These are phyloP conservation scores for Brassica juncea DNA, from an alignment of 345 rosid genomes.

Conservation along the genomic window DNA sequence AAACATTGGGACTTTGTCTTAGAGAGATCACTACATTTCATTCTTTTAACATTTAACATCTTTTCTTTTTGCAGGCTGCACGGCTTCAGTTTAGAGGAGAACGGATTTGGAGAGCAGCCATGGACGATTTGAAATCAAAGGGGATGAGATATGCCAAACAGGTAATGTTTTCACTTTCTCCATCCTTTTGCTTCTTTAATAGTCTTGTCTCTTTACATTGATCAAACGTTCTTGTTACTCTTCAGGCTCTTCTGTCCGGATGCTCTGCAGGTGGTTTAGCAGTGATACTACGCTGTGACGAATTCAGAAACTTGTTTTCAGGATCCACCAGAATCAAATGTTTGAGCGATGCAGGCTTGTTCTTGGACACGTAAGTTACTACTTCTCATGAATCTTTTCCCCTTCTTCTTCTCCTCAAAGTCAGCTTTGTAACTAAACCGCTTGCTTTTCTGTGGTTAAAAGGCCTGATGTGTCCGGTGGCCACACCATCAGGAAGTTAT, in stretches of 20 bases:
- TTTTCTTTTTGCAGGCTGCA: constrained; percentile 36
- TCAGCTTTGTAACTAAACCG: neutral
- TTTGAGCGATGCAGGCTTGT: constrained; percentile 93
- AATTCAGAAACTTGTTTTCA: constrained; percentile 72
- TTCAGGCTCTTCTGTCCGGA: constrained; percentile 89
- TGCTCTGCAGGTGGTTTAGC: constrained; percentile 98
- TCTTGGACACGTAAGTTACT: constrained; percentile 75
- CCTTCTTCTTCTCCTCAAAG: neutral
- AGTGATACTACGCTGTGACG: constrained; percentile 79
- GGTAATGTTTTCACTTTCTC: constrained; percentile 40
- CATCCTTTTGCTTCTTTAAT: neutral
- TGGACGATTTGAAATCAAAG: constrained; percentile 69
- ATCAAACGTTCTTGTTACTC: neutral
- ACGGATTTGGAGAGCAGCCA: constrained; percentile 86
- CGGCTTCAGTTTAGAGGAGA: constrained; percentile 86
- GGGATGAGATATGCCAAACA: constrained; percentile 81
- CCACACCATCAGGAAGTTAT: constrained; percentile 70
- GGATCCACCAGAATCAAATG: constrained; percentile 73
- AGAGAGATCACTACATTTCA: constrained; percentile 3
- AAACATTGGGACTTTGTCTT: neutral
- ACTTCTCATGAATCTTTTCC: neutral
- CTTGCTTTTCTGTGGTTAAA: constrained; percentile 23
- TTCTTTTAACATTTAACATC: neutral
- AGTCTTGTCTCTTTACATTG: neutral
- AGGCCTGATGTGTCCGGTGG: constrained; percentile 90